Conservation (phyloP, 2,329 filamentous ascomycete genomes). For the Kalmusia sp. region DNA sequence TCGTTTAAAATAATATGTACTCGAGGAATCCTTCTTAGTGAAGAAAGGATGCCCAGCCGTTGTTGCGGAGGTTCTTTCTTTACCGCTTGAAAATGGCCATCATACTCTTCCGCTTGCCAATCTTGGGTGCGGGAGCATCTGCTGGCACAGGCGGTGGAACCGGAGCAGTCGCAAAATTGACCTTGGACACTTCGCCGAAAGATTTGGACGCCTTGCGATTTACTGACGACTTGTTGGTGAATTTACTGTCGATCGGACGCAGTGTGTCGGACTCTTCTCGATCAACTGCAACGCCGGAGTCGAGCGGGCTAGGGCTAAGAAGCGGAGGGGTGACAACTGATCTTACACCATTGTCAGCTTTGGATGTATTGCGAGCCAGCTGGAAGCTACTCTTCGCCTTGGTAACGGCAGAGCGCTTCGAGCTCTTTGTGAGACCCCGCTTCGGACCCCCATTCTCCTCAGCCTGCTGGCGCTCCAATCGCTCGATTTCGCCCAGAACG, state of each 20-base stretch:
- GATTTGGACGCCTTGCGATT: slow-evolving; percentile 29
- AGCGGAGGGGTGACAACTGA: slow-evolving; percentile 38
- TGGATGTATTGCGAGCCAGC: slow-evolving; percentile 42
- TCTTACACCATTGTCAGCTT: slow-evolving; percentile 33
- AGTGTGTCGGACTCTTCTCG: slow-evolving; percentile 24
- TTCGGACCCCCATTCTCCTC: slow-evolving; percentile 53
- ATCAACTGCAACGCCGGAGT: slow-evolving; percentile 43
- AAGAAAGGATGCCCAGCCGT: not conserved
- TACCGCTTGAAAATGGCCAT: slow-evolving; percentile 51
- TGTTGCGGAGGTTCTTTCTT: not conserved
- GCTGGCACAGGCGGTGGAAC: slow-evolving; percentile 40
- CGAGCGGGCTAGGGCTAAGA: slow-evolving; percentile 43
- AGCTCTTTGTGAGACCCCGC: slow-evolving; percentile 48
- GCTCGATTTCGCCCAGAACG: slow-evolving; percentile 70
- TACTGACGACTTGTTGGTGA: slow-evolving; percentile 32
- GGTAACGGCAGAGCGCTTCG: slow-evolving; percentile 38
- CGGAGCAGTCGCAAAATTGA: slow-evolving; percentile 7
- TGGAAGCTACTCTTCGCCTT: slow-evolving; percentile 48
- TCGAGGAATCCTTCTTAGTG: not conserved
- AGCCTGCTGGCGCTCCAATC: slow-evolving; percentile 56
- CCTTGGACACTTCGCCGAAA: slow-evolving; percentile 18
- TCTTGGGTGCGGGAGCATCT: slow-evolving; percentile 39
- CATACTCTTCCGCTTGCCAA: slow-evolving; percentile 57
- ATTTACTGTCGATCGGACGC: slow-evolving; percentile 27
- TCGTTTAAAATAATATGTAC: not conserved